Conservation (phyloP, 495 filamentous ascomycete genomes). For the Rostrohypoxylon terebratum region DNA sequence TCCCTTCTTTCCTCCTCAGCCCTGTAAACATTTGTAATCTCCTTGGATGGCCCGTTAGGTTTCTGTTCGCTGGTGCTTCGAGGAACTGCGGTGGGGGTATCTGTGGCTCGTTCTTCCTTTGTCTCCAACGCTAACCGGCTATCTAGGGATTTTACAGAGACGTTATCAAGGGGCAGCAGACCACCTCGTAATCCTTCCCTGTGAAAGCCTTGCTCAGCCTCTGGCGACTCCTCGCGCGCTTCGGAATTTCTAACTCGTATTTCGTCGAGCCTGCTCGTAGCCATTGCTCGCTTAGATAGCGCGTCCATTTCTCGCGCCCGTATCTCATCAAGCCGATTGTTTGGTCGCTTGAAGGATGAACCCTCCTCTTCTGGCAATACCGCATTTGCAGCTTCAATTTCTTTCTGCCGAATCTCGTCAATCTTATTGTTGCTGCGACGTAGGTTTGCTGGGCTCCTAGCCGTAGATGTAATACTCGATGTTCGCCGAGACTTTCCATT, state of each 20-base stretch:
- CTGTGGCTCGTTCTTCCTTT: constrained; percentile 40
- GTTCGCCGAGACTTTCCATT: constrained; percentile 14
- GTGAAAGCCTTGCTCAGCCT: constrained; percentile 23
- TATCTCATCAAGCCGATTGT: constrained; percentile 65
- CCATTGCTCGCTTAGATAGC: constrained; percentile 67
- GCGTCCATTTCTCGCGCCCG: constrained; percentile 69
- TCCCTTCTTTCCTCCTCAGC: constrained; percentile 10
- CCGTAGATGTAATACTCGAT: constrained; percentile 29
- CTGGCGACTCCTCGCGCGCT: constrained; percentile 48
- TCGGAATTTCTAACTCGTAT: constrained; percentile 66
- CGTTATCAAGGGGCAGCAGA: constrained; percentile 21
- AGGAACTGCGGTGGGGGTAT: constrained; percentile 68
- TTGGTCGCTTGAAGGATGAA: constrained; percentile 42
- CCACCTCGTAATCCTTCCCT: constrained; percentile 25
- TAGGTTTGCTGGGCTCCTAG: constrained; percentile 8
- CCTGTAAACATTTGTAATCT: constrained; percentile 1
- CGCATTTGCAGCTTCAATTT: constrained; percentile 50
- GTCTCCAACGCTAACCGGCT: constrained; percentile 52
- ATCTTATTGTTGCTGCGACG: constrained; percentile 54
- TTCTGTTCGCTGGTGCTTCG: constrained; percentile 38
- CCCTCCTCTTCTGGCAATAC: constrained; percentile 39
- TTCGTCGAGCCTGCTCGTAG: constrained; percentile 68
- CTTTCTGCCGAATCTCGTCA: constrained; percentile 56
- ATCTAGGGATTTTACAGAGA: constrained; percentile 42
- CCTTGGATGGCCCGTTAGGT: constrained; percentile 1